Percentiles rank a stretch among this genome's conserved stretches.
phyloP scores from a whole-genome alignment of 306 rosid species.

The Parietaria judaica region DNA sequence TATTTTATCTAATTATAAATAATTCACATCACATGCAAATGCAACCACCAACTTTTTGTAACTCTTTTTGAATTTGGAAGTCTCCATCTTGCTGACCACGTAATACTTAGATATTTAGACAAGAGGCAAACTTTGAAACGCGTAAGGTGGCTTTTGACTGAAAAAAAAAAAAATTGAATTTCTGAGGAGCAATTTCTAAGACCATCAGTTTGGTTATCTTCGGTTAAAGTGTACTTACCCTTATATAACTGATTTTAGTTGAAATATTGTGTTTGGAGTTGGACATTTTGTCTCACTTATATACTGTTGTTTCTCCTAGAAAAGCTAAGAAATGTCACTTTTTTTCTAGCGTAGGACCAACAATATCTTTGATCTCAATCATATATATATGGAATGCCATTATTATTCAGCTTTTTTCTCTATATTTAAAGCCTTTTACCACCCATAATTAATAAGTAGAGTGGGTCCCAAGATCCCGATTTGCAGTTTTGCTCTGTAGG shows the following conservation, averaged over 20 bases:
- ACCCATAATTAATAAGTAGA: conserved; percentile 21
- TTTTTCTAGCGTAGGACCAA: conserved; percentile 18
- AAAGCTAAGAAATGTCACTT: conserved; percentile 10
- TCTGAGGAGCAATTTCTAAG: neutral
- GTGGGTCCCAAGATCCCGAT: conserved; percentile 47
- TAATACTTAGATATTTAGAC: too few relatives aligned
- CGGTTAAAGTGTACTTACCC: conserved; percentile 4
- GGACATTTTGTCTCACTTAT: conserved; percentile 2
- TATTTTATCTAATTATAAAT: neutral
- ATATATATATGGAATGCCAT: conserved; percentile 14
- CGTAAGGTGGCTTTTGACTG: neutral
- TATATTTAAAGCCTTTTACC: conserved; percentile 18
- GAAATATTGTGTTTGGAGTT: neutral
- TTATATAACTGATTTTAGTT: neutral
- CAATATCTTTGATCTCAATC: conserved; percentile 32
- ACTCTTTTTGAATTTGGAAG: too few relatives aligned
- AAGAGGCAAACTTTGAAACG: too few relatives aligned
- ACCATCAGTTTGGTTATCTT: neutral
- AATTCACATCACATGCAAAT: too few relatives aligned
- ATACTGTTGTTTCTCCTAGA: neutral
- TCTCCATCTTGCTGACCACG: too few relatives aligned
- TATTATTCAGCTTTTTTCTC: conserved; percentile 6
- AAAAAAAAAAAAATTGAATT: neutral
- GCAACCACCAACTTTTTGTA: too few relatives aligned
- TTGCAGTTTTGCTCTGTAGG: conserved; percentile 33